Conservation (phyloP, 1,284 basidiomycete genomes). For the Gymnopus androsaceus region DNA sequence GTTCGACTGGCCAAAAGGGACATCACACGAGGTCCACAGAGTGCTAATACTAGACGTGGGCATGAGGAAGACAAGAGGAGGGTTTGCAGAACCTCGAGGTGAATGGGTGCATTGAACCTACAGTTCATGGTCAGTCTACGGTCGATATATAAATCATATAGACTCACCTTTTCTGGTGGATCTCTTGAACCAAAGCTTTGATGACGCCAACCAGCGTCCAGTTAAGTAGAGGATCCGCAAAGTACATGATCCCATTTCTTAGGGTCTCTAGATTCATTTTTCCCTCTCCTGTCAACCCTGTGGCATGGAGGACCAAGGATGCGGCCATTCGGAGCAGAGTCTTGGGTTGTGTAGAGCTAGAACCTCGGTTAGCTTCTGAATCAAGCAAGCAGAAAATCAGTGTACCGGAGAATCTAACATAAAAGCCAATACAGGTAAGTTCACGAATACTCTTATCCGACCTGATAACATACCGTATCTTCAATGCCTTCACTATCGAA, state of each 20-base stretch:
- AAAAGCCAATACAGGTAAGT: not conserved
- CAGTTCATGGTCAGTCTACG: constrained; percentile 8
- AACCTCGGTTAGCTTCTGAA: not conserved
- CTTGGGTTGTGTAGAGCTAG: constrained; percentile 69
- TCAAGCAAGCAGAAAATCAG: not conserved
- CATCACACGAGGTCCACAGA: constrained; percentile 62
- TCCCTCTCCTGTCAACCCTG: constrained; percentile 45
- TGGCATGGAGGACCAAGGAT: constrained; percentile 64
- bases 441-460: not conserved
- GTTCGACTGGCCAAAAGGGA: constrained; percentile 46
- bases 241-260: constrained; percentile 75
- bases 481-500: constrained; percentile 85
- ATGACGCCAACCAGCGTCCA: constrained; percentile 80
- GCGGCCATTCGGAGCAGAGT: constrained; percentile 66
- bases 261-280: constrained; percentile 68
- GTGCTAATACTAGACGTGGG: constrained; percentile 61
- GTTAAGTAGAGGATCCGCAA: constrained; percentile 67
- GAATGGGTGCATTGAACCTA: constrained; percentile 40
- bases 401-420: constrained; percentile 59
- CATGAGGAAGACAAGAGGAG: constrained; percentile 64
- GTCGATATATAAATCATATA: not conserved
- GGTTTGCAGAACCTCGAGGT: constrained; percentile 65
- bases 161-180: constrained; percentile 58
- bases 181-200: constrained; percentile 60
- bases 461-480: constrained; percentile 42